A percentile compares a stretch with the other conserved stretches of the same genome.
These are phyloP conservation scores for Podospora pseudopauciseta DNA, from an alignment of 495 filamentous ascomycete genomes.

Conservation along the genomic window DNA sequence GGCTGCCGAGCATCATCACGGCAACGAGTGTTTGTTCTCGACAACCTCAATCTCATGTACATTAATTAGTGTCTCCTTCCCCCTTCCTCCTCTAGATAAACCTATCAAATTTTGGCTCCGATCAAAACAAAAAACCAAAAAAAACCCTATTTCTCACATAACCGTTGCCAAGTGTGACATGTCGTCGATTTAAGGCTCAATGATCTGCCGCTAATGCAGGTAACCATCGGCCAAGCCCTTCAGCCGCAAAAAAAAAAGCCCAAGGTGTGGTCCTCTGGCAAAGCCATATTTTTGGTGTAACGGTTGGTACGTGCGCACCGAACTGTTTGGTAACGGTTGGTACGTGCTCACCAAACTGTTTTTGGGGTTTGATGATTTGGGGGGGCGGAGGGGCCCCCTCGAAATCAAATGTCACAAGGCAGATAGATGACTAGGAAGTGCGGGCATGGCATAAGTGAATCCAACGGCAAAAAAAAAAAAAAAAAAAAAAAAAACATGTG, in stretches of 20 bases:
- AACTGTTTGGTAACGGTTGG: background rate
- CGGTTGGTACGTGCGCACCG: background rate
- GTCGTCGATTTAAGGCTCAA: conserved; percentile 21
- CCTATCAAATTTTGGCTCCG: background rate
- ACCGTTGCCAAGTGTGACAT: conserved; percentile 8
- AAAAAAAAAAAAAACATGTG: background rate
- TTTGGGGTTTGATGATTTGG: background rate
- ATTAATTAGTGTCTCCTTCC: background rate
- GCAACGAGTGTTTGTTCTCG: background rate
- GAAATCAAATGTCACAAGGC: background rate
- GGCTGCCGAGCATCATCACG: background rate
- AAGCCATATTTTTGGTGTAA: background rate
- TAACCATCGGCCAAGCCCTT: background rate
- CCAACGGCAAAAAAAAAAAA: too few relatives aligned
- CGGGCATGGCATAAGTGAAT: background rate
- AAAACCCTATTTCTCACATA: background rate
- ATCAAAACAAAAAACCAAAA: background rate
- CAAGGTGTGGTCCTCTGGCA: background rate
- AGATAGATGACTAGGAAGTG: background rate
- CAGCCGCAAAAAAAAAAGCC: background rate
- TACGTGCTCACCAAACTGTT: background rate
- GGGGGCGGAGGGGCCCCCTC: background rate
- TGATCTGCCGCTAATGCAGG: conserved; percentile 11
- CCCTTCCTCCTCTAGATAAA: background rate
- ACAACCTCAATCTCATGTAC: background rate